A percentile compares a stretch with the other conserved stretches of the same genome.
Evolutionary conservation across 495 filamentous ascomycete genomes (phyloP).

Genomic region (Xylaria venustula): DNA sequence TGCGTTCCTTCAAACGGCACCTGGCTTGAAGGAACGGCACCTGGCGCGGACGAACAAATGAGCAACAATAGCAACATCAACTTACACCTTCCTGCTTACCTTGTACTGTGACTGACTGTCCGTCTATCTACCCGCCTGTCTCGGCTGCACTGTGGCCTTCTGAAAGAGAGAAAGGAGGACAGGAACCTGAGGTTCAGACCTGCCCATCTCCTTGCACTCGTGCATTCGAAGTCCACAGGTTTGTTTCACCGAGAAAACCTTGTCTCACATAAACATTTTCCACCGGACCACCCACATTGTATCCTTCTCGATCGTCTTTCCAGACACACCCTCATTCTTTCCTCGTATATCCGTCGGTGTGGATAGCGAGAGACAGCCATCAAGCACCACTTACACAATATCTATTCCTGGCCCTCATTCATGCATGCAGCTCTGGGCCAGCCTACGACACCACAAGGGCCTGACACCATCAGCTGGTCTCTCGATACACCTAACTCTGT

Average conservation of each 20-base stretch:
- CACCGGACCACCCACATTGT: constrained; percentile 30
- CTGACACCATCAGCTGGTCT: not conserved
- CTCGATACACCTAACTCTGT: not conserved
- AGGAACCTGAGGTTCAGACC: not conserved
- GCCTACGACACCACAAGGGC: not conserved
- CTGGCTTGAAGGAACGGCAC: no score
- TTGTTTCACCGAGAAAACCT: constrained; percentile 21
- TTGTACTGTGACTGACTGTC: not conserved
- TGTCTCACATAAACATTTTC: constrained; percentile 31
- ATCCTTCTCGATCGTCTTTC: not conserved
- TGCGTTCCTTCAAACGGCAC: not conserved
- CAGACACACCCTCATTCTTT: not conserved
- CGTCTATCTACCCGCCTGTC: not conserved
- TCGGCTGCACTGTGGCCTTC: not conserved
- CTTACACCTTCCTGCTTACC: not conserved
- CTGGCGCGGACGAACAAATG: not conserved
- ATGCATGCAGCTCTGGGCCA: no score
- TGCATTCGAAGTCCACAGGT: not conserved
- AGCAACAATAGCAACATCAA: not conserved
- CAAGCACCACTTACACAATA: not conserved
- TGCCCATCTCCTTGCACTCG: not conserved
- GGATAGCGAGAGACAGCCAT: not conserved
- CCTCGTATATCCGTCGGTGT: not conserved
- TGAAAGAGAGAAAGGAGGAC: not conserved
- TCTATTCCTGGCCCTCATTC: not conserved